phyloP scores from a whole-genome alignment of 768 basidiomycete genomes.

The Coprinellus micaceus region DNA sequence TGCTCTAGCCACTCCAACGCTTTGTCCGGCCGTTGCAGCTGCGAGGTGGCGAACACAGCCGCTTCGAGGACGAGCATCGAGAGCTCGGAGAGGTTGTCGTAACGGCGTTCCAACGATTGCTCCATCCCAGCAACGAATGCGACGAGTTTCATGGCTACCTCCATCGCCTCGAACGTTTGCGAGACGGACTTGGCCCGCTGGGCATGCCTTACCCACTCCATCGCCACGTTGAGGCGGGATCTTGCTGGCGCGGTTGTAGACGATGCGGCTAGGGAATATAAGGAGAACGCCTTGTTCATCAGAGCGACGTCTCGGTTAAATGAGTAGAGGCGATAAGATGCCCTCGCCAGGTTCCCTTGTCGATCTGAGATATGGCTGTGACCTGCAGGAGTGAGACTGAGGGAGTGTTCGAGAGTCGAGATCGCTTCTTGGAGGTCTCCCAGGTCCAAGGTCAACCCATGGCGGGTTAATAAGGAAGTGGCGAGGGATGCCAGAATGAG shows the following conservation, averaged over 20 bases:
- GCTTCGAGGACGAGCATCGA: constrained; percentile 11
- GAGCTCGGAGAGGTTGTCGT: background rate
- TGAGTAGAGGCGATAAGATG: background rate
- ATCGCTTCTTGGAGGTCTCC: too few species aligned
- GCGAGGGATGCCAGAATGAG: too few species aligned
- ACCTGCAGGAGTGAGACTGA: background rate
- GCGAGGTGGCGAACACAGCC: constrained; percentile 20
- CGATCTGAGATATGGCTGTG: background rate
- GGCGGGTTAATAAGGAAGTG: too few species aligned
- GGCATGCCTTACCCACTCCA: background rate
- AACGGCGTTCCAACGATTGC: background rate
- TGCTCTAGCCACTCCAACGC: constrained; percentile 33
- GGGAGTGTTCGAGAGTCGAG: too few species aligned
- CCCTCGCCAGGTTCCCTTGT: background rate
- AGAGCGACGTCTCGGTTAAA: background rate
- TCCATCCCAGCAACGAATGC: constrained; percentile 2
- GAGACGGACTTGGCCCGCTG: background rate
- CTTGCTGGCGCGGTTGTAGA: background rate
- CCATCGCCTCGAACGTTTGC: background rate
- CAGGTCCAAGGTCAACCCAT: too few species aligned
- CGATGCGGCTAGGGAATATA: background rate
- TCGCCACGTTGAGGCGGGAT: background rate
- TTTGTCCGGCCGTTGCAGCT: constrained; percentile 14
- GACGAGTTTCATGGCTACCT: background rate
- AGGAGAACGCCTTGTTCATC: background rate